Evolutionary conservation across 1,284 basidiomycete genomes (phyloP), one percentile per base, ranked within the genome.

Genomic region (Cryptococcus wingfieldii): DNA sequence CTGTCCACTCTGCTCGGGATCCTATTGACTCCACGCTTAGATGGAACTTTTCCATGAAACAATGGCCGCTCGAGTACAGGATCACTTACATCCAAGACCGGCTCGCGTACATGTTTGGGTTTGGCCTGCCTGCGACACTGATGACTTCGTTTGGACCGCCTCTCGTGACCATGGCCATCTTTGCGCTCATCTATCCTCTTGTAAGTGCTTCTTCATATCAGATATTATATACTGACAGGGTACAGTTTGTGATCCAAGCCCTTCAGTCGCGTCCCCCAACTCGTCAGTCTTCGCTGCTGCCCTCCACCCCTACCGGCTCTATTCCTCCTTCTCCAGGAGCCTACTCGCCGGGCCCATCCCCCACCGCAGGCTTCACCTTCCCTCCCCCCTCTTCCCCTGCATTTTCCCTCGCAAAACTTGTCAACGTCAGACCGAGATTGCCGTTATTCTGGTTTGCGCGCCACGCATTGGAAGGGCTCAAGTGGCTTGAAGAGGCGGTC

Each of bases 121-220:
- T 78, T 47, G 77, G 72, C 27, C 54, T 77, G 10, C 60, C 66
- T 1, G 66, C 70, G 1, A 76, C 73, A 4, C 54, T 77, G 8
- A 53, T 75, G 10, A 72, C 72, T 13, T 70, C 71, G 5, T 75
- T 77, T 50, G 70, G 71, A 4, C 68, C 74, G 4, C 71, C 73
- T 5, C 44, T 79, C n/a, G 63, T 77, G 49, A 72, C 69, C 51
- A 74, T 77, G 65, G 68, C 73, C 12, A 56, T 77, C 18, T 79
- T 77, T 59, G 73, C 76, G 3, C 52, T 77, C 6, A 60, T 77
- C 45, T 78, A 76, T 49, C 77, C 77, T 4, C 68, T 78, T 46
- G 71, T 75, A 44, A 46, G 71, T 65, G 12, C 50, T n/a, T 4
- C n/a, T 23, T 31, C 25, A 12, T 53, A n/a, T 42, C 19, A 7